Conservation (phyloP, 768 basidiomycete species). For the Sutorius australiensis region DNA sequence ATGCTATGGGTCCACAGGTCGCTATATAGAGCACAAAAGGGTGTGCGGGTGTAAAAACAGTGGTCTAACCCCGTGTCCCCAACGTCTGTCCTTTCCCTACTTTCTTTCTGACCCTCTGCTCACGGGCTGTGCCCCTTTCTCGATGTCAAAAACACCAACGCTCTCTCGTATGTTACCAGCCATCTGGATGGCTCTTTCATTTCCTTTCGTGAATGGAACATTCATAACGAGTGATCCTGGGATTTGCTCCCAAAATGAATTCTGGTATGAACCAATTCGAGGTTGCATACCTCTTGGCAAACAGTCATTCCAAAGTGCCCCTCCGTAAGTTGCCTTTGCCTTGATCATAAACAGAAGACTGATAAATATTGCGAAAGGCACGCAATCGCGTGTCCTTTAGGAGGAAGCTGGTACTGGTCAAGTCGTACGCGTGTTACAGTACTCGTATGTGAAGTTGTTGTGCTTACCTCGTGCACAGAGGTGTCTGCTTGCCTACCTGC, state of each 20-base stretch:
- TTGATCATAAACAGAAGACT: background rate
- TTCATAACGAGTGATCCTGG: conserved; percentile 5
- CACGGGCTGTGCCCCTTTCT: conserved; percentile 7
- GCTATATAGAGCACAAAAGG: conserved; percentile 6
- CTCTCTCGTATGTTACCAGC: background rate
- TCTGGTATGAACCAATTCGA: conserved; percentile 13
- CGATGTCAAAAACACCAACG: background rate
- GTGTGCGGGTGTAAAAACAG: background rate
- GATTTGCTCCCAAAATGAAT: conserved; percentile 14
- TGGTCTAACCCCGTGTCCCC: background rate
- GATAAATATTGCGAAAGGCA: conserved; percentile 5
- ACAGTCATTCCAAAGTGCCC: conserved; percentile 2
- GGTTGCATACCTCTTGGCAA: conserved; percentile 10
- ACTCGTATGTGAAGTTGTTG: background rate
- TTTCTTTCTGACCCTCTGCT: background rate
- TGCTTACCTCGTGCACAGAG: conserved; percentile 6
- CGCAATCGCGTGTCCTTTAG: conserved; percentile 6
- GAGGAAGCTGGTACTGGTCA: conserved; percentile 17
- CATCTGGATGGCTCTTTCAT: conserved; percentile 8
- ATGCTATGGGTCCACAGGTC: background rate
- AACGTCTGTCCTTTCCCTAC: background rate
- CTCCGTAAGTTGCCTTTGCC: conserved; percentile 10
- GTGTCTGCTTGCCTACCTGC: conserved; percentile 13
- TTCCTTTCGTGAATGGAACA: conserved; percentile 6
- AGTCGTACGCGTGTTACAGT: conserved; percentile 2